phyloP scores from a whole-genome alignment of 495 filamentous ascomycete genomes.

The Cladorrhinum samala region DNA sequence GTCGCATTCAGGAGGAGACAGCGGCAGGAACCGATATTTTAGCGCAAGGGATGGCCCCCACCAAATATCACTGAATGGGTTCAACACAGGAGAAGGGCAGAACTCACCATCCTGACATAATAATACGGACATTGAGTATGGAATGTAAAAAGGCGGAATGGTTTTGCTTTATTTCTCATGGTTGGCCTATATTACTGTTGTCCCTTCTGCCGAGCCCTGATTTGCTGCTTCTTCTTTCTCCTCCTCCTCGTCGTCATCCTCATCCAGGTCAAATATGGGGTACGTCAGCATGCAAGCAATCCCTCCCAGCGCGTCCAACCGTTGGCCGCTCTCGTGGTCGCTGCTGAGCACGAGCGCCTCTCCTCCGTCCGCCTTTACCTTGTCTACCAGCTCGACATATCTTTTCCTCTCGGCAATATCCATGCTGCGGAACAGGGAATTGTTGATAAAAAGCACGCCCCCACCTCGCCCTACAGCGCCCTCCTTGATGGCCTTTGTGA shows the following conservation, averaged over 20 bases:
- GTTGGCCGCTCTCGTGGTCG: conserved; percentile 87
- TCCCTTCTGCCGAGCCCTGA: conserved; percentile 13
- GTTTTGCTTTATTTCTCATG: too few relatives aligned
- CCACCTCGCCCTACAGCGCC: conserved; percentile 84
- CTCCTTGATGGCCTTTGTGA: conserved; percentile 78
- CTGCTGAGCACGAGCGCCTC: conserved; percentile 84
- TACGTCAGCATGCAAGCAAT: conserved; percentile 90
- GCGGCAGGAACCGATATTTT: too few relatives aligned
- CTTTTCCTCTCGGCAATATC: conserved; percentile 71
- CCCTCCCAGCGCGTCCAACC: conserved; percentile 77
- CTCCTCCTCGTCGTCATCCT: conserved; percentile 55
- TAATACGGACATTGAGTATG: too few relatives aligned
- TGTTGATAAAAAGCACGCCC: conserved; percentile 77
- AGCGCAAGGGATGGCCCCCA: too few relatives aligned
- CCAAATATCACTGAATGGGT: too few relatives aligned
- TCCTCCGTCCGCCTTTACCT: conserved; percentile 82
- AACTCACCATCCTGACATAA: too few relatives aligned
- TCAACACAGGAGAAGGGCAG: too few relatives aligned
- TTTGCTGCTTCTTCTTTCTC: conserved; percentile 17
- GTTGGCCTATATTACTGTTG: conserved; percentile 38
- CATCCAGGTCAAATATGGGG: conserved; percentile 70
- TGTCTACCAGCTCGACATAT: conserved; percentile 84
- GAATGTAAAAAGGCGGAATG: neutral
- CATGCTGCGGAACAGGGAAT: conserved; percentile 77
- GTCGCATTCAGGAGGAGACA: too few relatives aligned